phyloP scores from a whole-genome alignment of 2,329 filamentous ascomycete species.

The Sclerotinia minor region DNA sequence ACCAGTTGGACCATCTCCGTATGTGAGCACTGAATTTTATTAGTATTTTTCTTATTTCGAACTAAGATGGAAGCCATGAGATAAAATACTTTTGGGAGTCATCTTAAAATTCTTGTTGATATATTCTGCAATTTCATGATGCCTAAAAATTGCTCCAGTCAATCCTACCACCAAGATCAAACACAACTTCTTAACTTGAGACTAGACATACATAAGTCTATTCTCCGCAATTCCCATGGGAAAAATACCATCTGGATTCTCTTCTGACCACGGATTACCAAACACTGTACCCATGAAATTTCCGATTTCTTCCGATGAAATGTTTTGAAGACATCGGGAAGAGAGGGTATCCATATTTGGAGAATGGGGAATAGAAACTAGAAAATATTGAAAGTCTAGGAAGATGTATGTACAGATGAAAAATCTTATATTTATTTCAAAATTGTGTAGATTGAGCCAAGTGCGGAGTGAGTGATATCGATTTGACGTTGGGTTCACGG shows the following conservation, averaged over 20 bases:
- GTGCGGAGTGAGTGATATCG: neutral
- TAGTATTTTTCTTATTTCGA: neutral
- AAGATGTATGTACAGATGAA: neutral
- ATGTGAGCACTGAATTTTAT: conserved; percentile 27
- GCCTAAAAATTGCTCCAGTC: conserved; percentile 18
- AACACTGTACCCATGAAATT: conserved; percentile 26
- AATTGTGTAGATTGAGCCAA: neutral
- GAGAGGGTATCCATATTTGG: conserved; percentile 11
- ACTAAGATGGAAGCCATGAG: neutral
- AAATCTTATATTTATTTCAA: neutral
- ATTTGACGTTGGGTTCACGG: no score
- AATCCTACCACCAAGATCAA: neutral
- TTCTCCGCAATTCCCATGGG: conserved; percentile 29
- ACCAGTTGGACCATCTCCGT: conserved; percentile 33
- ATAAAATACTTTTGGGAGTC: conserved; percentile 16
- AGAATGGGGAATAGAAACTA: neutral
- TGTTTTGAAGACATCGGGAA: conserved; percentile 23
- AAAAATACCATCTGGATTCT: conserved; percentile 27
- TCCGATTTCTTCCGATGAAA: conserved; percentile 17
- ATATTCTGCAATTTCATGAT: conserved; percentile 26
- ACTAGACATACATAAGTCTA: conserved; percentile 26
- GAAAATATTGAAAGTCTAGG: neutral
- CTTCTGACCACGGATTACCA: conserved; percentile 25
- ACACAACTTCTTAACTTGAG: neutral
- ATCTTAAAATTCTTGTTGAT: conserved; percentile 23